Evolutionary conservation across 225 moss, liverwort and hornwort species (phyloP).

Genomic region (Thuidium tamariscinum): DNA sequence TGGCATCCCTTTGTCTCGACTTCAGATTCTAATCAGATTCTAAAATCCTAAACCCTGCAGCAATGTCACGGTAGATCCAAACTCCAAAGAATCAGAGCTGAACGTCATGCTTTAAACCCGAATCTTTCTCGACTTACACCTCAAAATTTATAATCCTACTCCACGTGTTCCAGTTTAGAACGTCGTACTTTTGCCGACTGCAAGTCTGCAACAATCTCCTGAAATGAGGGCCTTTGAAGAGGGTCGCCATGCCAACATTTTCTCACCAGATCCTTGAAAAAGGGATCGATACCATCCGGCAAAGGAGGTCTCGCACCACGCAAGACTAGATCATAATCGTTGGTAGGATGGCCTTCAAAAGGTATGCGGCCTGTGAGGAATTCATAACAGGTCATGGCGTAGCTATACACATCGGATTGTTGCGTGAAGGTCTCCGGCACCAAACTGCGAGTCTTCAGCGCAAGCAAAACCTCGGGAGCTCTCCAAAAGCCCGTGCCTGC

Average conservation of each 20-base stretch:
- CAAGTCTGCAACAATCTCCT: background rate
- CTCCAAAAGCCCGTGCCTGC: background rate
- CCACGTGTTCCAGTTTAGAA: no score
- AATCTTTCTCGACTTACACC: no score
- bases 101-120: no score
- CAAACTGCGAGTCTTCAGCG: background rate
- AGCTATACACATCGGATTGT: background rate
- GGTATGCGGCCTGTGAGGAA: background rate
- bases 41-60: no score
- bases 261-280: background rate
- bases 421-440: background rate
- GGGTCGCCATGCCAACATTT: background rate
- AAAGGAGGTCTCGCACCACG: background rate
- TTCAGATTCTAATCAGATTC: no score
- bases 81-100: no score
- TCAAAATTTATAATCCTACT: no score
- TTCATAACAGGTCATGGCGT: background rate
- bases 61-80: no score
- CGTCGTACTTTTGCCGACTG: no score
- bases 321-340: background rate
- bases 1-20: no score
- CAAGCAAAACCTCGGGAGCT: background rate
- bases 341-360: background rate
- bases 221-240: background rate
- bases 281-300: background rate